These are phyloP conservation scores for Penicillium sp. DNA, from an alignment of 2,329 filamentous ascomycete genomes.

Conservation along the genomic window DNA sequence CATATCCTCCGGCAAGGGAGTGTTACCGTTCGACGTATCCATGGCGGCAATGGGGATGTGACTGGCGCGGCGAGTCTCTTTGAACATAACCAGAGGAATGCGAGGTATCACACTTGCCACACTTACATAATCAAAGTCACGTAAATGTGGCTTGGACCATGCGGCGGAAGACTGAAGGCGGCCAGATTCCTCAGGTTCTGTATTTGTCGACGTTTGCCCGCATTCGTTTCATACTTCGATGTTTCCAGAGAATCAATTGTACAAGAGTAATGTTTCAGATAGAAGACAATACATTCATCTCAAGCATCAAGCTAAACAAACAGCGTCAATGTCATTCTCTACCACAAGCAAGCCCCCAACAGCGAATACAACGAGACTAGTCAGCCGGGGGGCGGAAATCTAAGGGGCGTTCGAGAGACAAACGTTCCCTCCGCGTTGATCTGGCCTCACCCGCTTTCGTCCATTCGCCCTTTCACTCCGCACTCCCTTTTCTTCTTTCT, in stretches of 20 bases:
- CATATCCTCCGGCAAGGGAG: constrained; percentile 53
- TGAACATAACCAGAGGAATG: background rate
- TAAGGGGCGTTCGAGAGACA: constrained; percentile 18
- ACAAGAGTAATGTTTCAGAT: background rate
- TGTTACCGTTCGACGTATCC: constrained; percentile 42
- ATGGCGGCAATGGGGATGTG: constrained; percentile 26
- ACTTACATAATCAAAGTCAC: background rate
- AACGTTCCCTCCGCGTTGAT: constrained; percentile 29
- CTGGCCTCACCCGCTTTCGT: constrained; percentile 37
- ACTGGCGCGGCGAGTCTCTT: constrained; percentile 3
- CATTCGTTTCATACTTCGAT: background rate
- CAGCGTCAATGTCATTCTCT: background rate
- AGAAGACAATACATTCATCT: background rate
- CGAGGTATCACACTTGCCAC: background rate
- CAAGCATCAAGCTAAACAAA: background rate
- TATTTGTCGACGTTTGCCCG: background rate
- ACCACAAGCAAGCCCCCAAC: background rate
- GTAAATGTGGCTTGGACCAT: background rate
- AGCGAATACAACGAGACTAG: background rate
- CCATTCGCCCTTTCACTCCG: constrained; percentile 29
- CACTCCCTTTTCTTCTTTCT: constrained; percentile 20
- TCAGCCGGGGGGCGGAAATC: constrained; percentile 10
- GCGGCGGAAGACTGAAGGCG: background rate
- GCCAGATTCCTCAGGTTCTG: background rate
- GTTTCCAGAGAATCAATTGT: background rate